A percentile compares a stretch with the other conserved stretches of the same genome.
phyloP scores from a whole-genome alignment of 2,329 filamentous ascomycete species.

The Botrytis fragariae region DNA sequence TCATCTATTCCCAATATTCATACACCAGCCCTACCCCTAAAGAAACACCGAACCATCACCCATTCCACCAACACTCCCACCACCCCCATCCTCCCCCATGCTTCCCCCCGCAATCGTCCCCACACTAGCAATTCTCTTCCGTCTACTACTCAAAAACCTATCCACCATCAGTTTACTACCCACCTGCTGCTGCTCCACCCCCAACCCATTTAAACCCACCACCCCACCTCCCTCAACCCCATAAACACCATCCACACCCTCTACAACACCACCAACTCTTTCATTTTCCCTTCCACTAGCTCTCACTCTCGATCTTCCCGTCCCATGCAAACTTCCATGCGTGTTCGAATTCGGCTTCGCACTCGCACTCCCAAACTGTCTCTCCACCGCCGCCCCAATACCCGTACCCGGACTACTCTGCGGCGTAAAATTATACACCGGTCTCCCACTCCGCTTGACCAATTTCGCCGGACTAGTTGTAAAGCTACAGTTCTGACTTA shows the following conservation, averaged over 20 bases:
- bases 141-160: slow-evolving; percentile 51
- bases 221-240: slow-evolving; percentile 24
- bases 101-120: slow-evolving; percentile 40
- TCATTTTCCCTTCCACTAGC: slow-evolving; percentile 15
- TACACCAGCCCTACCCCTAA: neutral
- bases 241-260: slow-evolving; percentile 26
- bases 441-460: slow-evolving; percentile 27
- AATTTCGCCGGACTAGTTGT: slow-evolving; percentile 30
- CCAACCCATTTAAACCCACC: slow-evolving; percentile 29
- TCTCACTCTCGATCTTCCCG: neutral
- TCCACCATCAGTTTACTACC: slow-evolving; percentile 55
- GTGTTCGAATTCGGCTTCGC: neutral
- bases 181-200: slow-evolving; percentile 39
- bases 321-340: neutral
- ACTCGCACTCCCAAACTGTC: slow-evolving; percentile 36
- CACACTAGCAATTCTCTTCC: slow-evolving; percentile 42
- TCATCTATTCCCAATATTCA: neutral
- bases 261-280: neutral
- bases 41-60: neutral
- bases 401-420: slow-evolving; percentile 31
- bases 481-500: neutral
- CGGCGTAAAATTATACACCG: slow-evolving; percentile 6
- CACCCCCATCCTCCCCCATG: neutral
- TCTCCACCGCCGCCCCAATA: slow-evolving; percentile 33
- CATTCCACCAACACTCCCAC: neutral